Base-by-base conservation (phyloP, 768 basidiomycete genomes). In the Mycena olivaceomarginata region DNA sequence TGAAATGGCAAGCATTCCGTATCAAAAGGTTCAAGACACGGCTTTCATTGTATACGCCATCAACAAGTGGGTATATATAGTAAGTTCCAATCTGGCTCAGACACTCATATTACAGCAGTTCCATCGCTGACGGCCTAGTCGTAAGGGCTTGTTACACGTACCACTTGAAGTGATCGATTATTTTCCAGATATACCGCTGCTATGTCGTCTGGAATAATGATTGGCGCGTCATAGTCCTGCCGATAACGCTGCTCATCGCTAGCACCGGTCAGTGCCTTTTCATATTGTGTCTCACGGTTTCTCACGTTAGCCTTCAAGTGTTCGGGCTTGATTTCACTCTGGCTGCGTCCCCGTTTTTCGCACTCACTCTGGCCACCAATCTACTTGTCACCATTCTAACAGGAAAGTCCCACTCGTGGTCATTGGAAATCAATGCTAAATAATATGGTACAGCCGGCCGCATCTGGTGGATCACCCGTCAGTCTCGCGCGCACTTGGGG, bases 131-230 rank as follows among this genome's bases (percentile, higher is more conserved):
- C 75, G 80, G 77, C 60, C 60, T 85, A 41, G 82, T 85, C 53
- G 85, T 85, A 79, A 46, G 84, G 72, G 9, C 37, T 11, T 25
- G 43, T 63, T 51, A 22, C 40, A 2, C 10, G 15, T 45, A 31
- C n/a, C 31, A 25, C 57, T 20, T 15, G 18, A 53, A 20, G 31
- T 62, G 31, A 53, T 48, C 25, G n/a, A 13, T 16, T 9, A 9
- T 63, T 22, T 63, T 48, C 31, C 69, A 85, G 84, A 85, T 85
- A 69, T 85, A 85, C 73, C 85, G 85, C 65, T 85, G 85, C 77
- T 81, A 83, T 74, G 62, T 81, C 37, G 76, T 85, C 39, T 85
- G 85, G 85, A 83, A 82, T 72, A 77, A 79, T 65, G 82, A 82
- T 73, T 82, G 81, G 67, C 80, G 82, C 25, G 75, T 85, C 70